These are phyloP conservation scores for Rutstroemia sp. DNA, from an alignment of 2,329 filamentous ascomycete genomes.

Conservation along the genomic window DNA sequence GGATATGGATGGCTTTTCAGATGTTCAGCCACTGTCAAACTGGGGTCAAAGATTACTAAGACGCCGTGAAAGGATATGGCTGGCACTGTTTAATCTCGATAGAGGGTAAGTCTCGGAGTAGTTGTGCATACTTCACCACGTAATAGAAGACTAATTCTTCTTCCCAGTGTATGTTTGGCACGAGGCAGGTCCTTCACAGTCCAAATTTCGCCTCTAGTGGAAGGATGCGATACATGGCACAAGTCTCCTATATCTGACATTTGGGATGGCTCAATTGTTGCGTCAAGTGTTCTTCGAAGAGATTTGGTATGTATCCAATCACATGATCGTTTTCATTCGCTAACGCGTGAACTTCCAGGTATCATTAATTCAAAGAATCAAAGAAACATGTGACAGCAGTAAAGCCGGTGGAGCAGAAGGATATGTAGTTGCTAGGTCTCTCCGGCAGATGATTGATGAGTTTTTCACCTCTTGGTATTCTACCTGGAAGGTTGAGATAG, in stretches of 20 bases:
- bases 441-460: conserved; percentile 53
- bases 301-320: conserved; percentile 44
- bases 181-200: conserved; percentile 62
- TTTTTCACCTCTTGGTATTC: conserved; percentile 61
- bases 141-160: conserved; percentile 15
- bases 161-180: conserved; percentile 54
- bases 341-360: conserved; percentile 32
- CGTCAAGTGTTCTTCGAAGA: conserved; percentile 61
- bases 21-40: conserved; percentile 53
- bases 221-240: conserved; percentile 64
- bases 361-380: conserved; percentile 48
- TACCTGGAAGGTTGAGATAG: conserved; percentile 52
- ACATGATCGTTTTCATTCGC: background rate
- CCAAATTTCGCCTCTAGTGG: conserved; percentile 57
- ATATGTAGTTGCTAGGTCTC: conserved; percentile 46
- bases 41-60: conserved; percentile 54
- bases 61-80: conserved; percentile 61
- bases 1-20: conserved; percentile 58
- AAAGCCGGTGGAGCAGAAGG: conserved; percentile 41
- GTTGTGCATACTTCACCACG: background rate
- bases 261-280: conserved; percentile 64
- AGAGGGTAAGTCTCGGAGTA: conserved; percentile 42
- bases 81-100: conserved; percentile 65
- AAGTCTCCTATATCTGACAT: conserved; percentile 53
- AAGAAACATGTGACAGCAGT: conserved; percentile 50